Conservation (phyloP, 495 filamentous ascomycete genomes). For the Bacidia gigantensis region DNA sequence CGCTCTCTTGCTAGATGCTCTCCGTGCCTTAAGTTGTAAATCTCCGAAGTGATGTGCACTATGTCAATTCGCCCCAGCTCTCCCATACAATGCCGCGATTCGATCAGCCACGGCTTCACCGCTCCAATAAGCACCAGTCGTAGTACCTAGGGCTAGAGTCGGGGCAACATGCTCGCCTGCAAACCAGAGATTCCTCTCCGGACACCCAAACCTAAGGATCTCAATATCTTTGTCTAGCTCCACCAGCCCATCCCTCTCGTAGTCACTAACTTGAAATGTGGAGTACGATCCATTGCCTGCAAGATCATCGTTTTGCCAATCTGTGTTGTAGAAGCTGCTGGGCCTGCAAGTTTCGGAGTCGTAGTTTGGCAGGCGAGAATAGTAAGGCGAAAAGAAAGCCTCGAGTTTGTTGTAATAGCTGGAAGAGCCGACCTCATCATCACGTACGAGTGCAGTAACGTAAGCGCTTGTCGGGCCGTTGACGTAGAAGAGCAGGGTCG, state of each 20-base stretch:
- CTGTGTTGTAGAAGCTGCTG: conserved; percentile 47
- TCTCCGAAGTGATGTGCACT: neutral
- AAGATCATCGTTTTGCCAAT: conserved; percentile 70
- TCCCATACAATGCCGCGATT: conserved; percentile 33
- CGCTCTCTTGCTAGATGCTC: neutral
- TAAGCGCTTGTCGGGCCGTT: conserved; percentile 48
- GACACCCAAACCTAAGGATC: conserved; percentile 53
- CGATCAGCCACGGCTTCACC: conserved; percentile 64
- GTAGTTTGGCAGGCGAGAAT: conserved; percentile 58
- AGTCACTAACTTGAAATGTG: conserved; percentile 72
- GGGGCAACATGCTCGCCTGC: conserved; percentile 92
- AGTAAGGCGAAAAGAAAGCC: conserved; percentile 59
- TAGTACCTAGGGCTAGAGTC: conserved; percentile 75
- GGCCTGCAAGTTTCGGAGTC: conserved; percentile 47
- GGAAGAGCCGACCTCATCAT: conserved; percentile 15
- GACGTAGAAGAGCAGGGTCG: conserved; percentile 87
- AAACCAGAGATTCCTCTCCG: conserved; percentile 66
- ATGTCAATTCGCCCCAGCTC: conserved; percentile 23
- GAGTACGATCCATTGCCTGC: conserved; percentile 83
- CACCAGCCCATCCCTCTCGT: conserved; percentile 41
- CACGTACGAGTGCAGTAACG: conserved; percentile 32
- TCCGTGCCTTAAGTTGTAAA: neutral
- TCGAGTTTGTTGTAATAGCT: conserved; percentile 36
- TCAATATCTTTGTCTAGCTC: conserved; percentile 47
- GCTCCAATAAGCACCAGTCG: conserved; percentile 84